Base-by-base conservation (phyloP, 305 asterid species). In the Euphrasia arctica region DNA sequence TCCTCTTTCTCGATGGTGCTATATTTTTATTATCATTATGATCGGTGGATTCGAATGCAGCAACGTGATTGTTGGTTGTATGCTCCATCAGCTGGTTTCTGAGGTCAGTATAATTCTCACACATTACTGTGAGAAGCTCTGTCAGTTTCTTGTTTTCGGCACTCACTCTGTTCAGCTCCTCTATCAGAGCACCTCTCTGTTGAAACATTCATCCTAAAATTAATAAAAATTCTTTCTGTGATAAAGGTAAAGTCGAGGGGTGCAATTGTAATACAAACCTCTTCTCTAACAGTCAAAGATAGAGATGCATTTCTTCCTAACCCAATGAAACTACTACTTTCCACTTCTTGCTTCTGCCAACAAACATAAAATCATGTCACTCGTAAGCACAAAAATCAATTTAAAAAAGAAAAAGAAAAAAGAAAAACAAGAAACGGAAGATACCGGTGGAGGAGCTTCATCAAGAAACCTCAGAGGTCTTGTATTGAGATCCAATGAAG, bases 111-210 rank as follows among this genome's bases (percentile, higher is more conserved):
- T 90, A 89, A 49, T 87, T 89, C 79, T 89, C 90, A 63, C 90
- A 89, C 88, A 90, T 68, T 1, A 80, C 78, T 12, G 93, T 79
- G 4, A 87, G 34, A 76, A 84, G 60, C 50, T 89, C 88, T 4
- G 89, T 79, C 57, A 92, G 78, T 69, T 74, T 89, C 82, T 80
- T 85, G 82, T 92, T 92, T 66, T 92, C 98, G 34, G 87, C 88
- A 62, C 71, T 81, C 72, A 84, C 85, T 64, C 94, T 72, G 25
- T 74, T 82, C 58, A 92, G 61, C 76, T 92, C 96, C 83, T 92
- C 91, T 52, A 81, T 28, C 63, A 89, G 77, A 66, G 82, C 92
- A 45, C 81, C 80, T 11, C 74, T 76, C 95, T 87, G 79, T 2
- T 5, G 29, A 48, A 51, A 63, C 15, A 15, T 4, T 2, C 9